Evolutionary conservation across 169 alveolate species (phyloP).

Genomic region (Cryptosporidium bovis): DNA sequence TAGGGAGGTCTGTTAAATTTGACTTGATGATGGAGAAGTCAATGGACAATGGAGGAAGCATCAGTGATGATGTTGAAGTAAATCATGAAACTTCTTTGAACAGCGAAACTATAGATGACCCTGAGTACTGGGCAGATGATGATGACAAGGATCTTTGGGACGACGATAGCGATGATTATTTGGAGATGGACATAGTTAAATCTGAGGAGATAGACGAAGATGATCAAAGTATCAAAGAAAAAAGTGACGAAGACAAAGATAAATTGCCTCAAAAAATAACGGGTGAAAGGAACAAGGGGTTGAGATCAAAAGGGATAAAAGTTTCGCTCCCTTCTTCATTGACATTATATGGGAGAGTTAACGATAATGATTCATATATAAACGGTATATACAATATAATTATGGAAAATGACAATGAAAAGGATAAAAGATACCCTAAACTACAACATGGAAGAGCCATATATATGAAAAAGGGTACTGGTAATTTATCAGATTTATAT

Average conservation of each 20-base stretch:
- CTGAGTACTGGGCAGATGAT: constrained; percentile 73
- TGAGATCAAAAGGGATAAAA: constrained; percentile 71
- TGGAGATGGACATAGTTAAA: constrained; percentile 58
- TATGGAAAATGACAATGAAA: background rate
- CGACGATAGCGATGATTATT: constrained; percentile 46
- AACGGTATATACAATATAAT: constrained; percentile 55
- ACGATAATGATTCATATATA: constrained; percentile 18
- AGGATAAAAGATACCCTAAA: constrained; percentile 30
- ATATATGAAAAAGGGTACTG: constrained; percentile 22
- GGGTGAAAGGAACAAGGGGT: constrained; percentile 19
- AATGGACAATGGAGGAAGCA: background rate
- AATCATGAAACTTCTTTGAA: background rate
- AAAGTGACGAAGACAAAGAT: background rate
- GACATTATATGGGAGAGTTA: constrained; percentile 56
- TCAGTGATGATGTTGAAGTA: background rate
- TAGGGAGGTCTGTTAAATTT: constrained; percentile 53
- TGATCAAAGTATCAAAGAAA: too few species aligned
- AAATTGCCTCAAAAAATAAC: background rate
- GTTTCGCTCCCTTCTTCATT: constrained; percentile 44
- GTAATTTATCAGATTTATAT: constrained; percentile 4
- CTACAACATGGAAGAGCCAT: constrained; percentile 70
- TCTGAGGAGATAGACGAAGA: constrained; percentile 27
- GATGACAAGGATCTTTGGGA: constrained; percentile 62
- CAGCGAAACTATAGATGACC: constrained; percentile 52
- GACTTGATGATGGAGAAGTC: constrained; percentile 35